Percentiles rank a stretch among this genome's conserved stretches.
These are phyloP conservation scores for Glycine soja DNA, from an alignment of 306 rosid species.

Conservation along the genomic window DNA sequence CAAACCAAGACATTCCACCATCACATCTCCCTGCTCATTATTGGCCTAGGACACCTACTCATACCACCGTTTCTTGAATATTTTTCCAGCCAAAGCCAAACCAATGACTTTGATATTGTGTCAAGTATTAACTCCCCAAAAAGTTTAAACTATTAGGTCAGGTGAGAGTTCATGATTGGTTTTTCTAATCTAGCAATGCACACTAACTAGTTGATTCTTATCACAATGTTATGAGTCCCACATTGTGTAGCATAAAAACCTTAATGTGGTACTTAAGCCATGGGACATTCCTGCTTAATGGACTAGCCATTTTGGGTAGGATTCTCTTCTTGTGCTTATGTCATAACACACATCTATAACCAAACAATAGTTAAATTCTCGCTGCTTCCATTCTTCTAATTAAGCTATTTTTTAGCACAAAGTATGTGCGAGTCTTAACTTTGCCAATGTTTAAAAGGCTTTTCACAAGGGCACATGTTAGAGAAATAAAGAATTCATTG, in stretches of 20 bases:
- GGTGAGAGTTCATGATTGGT: background rate
- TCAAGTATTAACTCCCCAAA: background rate
- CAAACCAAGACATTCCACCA: background rate
- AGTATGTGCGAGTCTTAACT: background rate
- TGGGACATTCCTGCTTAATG: background rate
- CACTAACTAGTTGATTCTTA: background rate
- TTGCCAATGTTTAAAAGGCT: background rate
- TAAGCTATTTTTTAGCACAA: background rate
- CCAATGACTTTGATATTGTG: background rate
- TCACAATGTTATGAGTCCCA: background rate
- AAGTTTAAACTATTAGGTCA: background rate
- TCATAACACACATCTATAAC: constrained; percentile 6
- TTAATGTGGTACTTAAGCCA: background rate
- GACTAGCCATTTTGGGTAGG: background rate
- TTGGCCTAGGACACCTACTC: too few relatives aligned
- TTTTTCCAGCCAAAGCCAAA: background rate
- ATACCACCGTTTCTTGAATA: background rate
- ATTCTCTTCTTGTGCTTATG: background rate
- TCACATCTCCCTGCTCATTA: too few relatives aligned
- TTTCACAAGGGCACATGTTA: background rate
- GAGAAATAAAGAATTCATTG: background rate
- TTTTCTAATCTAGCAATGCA: background rate
- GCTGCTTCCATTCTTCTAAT: background rate
- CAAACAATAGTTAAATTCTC: background rate
- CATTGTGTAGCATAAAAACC: background rate